phyloP scores from a whole-genome alignment of 768 basidiomycete genomes.

The Calocybe gangraenosa region DNA sequence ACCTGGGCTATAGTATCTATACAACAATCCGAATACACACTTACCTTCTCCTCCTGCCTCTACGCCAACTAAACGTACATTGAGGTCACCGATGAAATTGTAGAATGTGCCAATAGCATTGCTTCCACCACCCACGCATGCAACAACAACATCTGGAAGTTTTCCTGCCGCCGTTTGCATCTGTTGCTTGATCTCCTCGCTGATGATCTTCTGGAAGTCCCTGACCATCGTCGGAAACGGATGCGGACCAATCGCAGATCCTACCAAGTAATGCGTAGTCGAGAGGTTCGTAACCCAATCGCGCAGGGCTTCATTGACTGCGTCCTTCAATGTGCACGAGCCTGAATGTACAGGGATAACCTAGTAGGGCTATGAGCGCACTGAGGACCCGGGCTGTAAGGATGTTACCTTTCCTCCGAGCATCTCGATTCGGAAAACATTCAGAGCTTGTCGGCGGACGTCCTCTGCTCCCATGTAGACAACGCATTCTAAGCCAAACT shows the following conservation, averaged over 20 bases:
- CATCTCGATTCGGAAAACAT: constrained; percentile 98
- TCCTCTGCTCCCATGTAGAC: constrained; percentile 99
- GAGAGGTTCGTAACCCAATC: constrained; percentile 98
- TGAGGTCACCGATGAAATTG: constrained; percentile 89
- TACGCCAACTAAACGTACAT: constrained; percentile 85
- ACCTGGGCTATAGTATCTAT: not conserved
- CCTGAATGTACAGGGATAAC: constrained; percentile 94
- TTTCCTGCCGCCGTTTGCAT: constrained; percentile 69
- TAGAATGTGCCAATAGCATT: constrained; percentile 99
- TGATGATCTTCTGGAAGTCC: constrained; percentile 92
- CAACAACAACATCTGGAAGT: constrained; percentile 90
- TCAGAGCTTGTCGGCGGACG: constrained; percentile 91
- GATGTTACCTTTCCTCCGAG: constrained; percentile 78
- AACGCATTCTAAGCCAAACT: constrained; percentile 92
- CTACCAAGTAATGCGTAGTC: constrained; percentile 94
- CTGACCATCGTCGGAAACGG: constrained; percentile 99
- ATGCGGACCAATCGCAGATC: constrained; percentile 96
- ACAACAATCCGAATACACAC: not conserved
- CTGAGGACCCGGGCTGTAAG: not conserved
- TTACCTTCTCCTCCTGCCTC: constrained; percentile 96
- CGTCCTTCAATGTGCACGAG: constrained; percentile 93
- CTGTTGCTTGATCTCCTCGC: constrained; percentile 91
- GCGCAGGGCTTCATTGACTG: constrained; percentile 96
- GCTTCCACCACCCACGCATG: constrained; percentile 96
- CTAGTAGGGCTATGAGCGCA: constrained; percentile 31